Base-by-base conservation (phyloP, 2,329 filamentous ascomycete genomes). In the Alternaria consortialis region DNA sequence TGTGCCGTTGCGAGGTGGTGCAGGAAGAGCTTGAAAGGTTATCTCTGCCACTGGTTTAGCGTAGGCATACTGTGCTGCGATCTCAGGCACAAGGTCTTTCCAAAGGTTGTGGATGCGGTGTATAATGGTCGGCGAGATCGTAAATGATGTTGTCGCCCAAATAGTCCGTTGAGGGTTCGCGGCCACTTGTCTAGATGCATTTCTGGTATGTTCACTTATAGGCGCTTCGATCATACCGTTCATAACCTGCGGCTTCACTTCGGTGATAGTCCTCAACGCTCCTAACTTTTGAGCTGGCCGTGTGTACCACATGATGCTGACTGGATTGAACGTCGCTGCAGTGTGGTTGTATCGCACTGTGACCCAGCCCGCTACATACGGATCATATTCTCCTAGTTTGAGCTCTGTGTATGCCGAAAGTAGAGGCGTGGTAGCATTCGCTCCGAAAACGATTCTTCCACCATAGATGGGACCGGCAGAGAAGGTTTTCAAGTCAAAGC, bases 401-500 rank as follows among this genome's bases (percentile, higher is more conserved):
- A 72, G 65, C 0, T 72, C 27, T 5, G 71, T 73, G 27, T 65
- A 74, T 2, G 62, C 70, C 5, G 58, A 51, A 2, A 73, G 55
- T 12, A 73, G 50, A 43, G 58, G 53, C 5, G 42, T 52, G 5
- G 59, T 63, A 17, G 68, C 67, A 11, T 56, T 55, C 7, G 66
- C 62, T 3, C 52, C 63, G 23, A 62, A 71, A 4, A 65, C 60
- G 23, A 61, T 66, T 25, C 64, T 56, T 9, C 69, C 71, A 13
- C 68, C 67, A 59, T 66, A 72, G 15, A 72, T 50, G 1, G 50
- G 53, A 7, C 62, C 58, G 8, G 60, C 56, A 9, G 62, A 61
- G 25, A 65, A 70, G 12, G 64, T 74, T 61, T 75, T 66, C 6
- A 81, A 47, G 37, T 80, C 78, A 51, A 82, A 81, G 4, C 77